These are phyloP conservation scores for Myotisia sp. DNA, from an alignment of 2,329 filamentous ascomycete species.

Conservation along the genomic window DNA sequence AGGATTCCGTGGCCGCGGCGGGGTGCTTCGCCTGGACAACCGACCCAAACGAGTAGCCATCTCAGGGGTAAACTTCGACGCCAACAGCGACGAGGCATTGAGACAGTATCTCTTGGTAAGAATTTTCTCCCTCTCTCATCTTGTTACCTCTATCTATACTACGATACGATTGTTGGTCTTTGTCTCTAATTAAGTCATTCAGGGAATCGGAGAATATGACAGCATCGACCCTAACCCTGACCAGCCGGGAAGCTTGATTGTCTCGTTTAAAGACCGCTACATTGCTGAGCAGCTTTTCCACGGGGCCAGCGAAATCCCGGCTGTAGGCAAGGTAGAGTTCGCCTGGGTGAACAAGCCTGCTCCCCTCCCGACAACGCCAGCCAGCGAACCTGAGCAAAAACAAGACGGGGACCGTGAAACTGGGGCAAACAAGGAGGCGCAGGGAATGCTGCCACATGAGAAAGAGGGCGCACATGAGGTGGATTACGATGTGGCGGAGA, in stretches of 20 bases:
- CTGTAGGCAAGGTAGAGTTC: conserved; percentile 40
- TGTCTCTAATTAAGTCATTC: no score
- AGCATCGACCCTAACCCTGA: conserved; percentile 30
- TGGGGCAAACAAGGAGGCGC: conserved; percentile 5
- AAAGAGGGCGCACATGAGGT: conserved; percentile 23
- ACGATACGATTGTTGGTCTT: conserved; percentile 7
- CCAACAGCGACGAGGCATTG: conserved; percentile 41
- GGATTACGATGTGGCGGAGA: conserved; percentile 39
- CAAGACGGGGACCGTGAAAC: neutral
- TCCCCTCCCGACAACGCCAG: conserved; percentile 11
- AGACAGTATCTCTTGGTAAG: conserved; percentile 41
- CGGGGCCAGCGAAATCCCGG: conserved; percentile 34
- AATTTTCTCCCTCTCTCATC: no score
- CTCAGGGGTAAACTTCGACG: conserved; percentile 33
- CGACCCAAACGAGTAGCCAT: conserved; percentile 41
- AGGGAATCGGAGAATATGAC: conserved; percentile 35
- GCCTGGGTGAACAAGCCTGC: conserved; percentile 37
- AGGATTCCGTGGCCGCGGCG: conserved; percentile 29
- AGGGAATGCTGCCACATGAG: neutral
- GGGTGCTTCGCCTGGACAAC: conserved; percentile 45
- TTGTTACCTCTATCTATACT: no score
- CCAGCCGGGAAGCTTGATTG: conserved; percentile 26
- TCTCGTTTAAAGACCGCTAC: conserved; percentile 36
- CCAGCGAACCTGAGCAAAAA: conserved; percentile 22
- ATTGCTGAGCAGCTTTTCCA: conserved; percentile 43